phyloP scores from a whole-genome alignment of 2,329 filamentous ascomycete genomes.

The Berkeleyomyces basicola region DNA sequence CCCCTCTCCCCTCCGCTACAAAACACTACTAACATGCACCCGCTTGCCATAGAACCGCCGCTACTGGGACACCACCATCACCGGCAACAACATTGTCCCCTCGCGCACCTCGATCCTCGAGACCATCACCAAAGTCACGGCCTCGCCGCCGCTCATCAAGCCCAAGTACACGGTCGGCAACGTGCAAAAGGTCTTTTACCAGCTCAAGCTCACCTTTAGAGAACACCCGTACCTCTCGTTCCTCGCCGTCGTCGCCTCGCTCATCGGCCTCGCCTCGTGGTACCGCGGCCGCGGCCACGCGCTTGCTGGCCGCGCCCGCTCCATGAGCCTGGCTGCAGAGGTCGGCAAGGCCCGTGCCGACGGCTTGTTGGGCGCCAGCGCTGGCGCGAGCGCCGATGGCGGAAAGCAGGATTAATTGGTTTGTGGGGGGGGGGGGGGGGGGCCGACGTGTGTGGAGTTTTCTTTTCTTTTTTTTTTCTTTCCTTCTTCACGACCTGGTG shows the following conservation, averaged over 20 bases:
- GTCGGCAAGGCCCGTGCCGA: constrained; percentile 10
- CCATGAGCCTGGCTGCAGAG: constrained; percentile 10
- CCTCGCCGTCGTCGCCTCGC: constrained; percentile 29
- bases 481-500: too few species aligned
- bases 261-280: constrained; percentile 21
- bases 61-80: constrained; percentile 88
- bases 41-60: constrained; percentile 50
- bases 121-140: constrained; percentile 56
- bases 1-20: background rate
- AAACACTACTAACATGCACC: constrained; percentile 20
- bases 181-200: constrained; percentile 55
- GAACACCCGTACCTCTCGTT: constrained; percentile 43
- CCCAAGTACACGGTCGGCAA: constrained; percentile 62
- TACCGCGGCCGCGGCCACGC: constrained; percentile 33
- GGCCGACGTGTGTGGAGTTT: background rate
- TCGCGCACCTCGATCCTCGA: constrained; percentile 84
- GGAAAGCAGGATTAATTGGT: constrained; percentile 12
- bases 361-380: background rate
- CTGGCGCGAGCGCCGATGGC: background rate
- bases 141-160: constrained; percentile 52
- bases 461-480: background rate
- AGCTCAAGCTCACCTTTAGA: constrained; percentile 39
- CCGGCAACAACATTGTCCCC: constrained; percentile 76
- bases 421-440: background rate
- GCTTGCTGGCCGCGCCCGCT: constrained; percentile 8